Evolutionary conservation across 148 eudicot species (phyloP), one percentile per base, ranked within the genome.

Genomic region (Nyssa sinensis): DNA sequence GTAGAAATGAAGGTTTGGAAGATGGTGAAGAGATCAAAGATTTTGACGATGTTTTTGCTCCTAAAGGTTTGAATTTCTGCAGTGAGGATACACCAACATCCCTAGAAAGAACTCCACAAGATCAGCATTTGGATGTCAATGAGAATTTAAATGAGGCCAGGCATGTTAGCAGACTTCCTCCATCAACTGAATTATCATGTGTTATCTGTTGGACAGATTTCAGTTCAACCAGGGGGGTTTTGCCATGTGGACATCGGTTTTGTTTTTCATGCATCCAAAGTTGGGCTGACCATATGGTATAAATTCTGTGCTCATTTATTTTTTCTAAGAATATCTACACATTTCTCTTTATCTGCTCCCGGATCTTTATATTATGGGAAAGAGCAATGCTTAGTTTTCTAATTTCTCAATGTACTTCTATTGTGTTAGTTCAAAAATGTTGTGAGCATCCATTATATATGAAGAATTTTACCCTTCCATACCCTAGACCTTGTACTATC

Each of bases 221-320:
- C 73, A 86, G 98, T 75, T 86, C 94, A 76, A 77, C 82, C 11
- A 88, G 98, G 74, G 98, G 98, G 49, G 84, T 86, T 75, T 82
- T 94, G 75, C 90, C 87, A 55, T 94, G 98, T 84, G 98, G 98
- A 53, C 98, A 94, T 83, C 87, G 98, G 51, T 94, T 94, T 82
- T 94, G 98, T 80, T 92, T 92, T 79, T 69, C 88, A 29, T 94
- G 98, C 88, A 94, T 94, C 80, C 92, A 88, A 85, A 81, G 61
- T 58, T 94, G 98, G 98, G 91, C 96, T 74, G 92, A 94, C 82
- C 80, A 53, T 62, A 73, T 85, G 96, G 98, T 94, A 85, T 64
- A 80, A 63, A 63, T 67, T 70, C 31, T 64, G 27, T 39, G n/a
- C 53, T 64, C 16, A 25, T 64, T 79, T 57, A 17, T n/a, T n/a